phyloP scores from a whole-genome alignment of 2,329 filamentous ascomycete genomes.

The Xylaria sp. region DNA sequence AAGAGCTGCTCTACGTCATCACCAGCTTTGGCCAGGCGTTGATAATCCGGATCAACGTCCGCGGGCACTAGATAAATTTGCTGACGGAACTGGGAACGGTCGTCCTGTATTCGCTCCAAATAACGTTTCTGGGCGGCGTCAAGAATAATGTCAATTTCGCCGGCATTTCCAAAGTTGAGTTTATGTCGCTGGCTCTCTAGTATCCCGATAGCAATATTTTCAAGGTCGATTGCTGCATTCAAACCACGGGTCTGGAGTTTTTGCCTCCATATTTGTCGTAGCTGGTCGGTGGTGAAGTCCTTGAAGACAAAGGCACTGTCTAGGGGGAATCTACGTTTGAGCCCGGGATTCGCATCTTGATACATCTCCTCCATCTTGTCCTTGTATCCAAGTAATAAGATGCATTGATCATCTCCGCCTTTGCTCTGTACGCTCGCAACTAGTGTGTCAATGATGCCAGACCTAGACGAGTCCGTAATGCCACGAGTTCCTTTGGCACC shows the following conservation, averaged over 20 bases:
- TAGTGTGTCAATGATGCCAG: constrained; percentile 76
- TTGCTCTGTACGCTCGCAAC: constrained; percentile 77
- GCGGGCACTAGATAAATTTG: constrained; percentile 41
- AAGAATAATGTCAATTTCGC: constrained; percentile 77
- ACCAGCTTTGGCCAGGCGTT: constrained; percentile 55
- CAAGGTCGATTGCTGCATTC: constrained; percentile 61
- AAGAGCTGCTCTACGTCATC: constrained; percentile 53
- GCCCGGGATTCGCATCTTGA: constrained; percentile 75
- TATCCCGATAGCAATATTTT: constrained; percentile 67
- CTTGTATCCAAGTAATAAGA: constrained; percentile 76
- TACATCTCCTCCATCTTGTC: constrained; percentile 78
- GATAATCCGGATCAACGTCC: constrained; percentile 66
- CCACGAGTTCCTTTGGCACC: constrained; percentile 45
- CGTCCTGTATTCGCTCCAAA: constrained; percentile 54
- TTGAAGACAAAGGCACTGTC: constrained; percentile 73
- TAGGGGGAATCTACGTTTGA: constrained; percentile 73
- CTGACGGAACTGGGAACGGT: constrained; percentile 41
- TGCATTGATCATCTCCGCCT: constrained; percentile 77
- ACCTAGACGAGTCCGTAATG: constrained; percentile 53
- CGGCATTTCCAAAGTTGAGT: constrained; percentile 76
- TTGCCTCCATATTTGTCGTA: constrained; percentile 68
- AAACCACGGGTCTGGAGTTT: constrained; percentile 70
- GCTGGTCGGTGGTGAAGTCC: constrained; percentile 70
- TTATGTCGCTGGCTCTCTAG: constrained; percentile 70
- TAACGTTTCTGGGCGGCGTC: constrained; percentile 64